phyloP scores from a whole-genome alignment of 2,329 filamentous ascomycete species.

The Amphichorda felina region DNA sequence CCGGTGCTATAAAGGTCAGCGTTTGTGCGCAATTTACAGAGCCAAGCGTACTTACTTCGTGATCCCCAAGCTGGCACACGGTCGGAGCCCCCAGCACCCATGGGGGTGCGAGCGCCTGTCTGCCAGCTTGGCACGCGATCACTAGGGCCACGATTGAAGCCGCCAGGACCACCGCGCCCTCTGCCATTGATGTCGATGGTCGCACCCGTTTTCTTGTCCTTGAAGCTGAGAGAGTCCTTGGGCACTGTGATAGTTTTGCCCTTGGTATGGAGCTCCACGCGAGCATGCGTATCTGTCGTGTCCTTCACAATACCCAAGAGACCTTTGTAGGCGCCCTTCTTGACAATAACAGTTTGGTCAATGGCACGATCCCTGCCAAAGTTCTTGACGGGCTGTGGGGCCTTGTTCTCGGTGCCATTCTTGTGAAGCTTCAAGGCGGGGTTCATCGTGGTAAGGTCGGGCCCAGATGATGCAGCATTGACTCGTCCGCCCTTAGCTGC shows the following conservation, averaged over 20 bases:
- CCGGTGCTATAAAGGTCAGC: slow-evolving; percentile 31
- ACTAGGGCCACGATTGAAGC: slow-evolving; percentile 23
- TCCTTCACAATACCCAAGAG: slow-evolving; percentile 93
- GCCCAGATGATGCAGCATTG: slow-evolving; percentile 45
- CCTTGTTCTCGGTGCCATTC: slow-evolving; percentile 36
- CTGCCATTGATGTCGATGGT: slow-evolving; percentile 58
- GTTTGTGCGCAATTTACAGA: neutral
- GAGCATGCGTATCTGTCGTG: slow-evolving; percentile 72
- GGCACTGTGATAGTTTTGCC: slow-evolving; percentile 80
- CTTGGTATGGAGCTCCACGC: slow-evolving; percentile 90
- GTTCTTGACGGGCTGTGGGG: slow-evolving; percentile 48
- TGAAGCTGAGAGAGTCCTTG: slow-evolving; percentile 72
- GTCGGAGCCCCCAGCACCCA: slow-evolving; percentile 45
- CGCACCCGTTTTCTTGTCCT: slow-evolving; percentile 71
- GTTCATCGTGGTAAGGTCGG: slow-evolving; percentile 85
- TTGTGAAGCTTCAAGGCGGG: slow-evolving; percentile 69
- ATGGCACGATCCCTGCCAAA: slow-evolving; percentile 75
- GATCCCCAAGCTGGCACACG: slow-evolving; percentile 69
- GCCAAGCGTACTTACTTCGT: slow-evolving; percentile 41
- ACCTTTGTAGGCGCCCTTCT: slow-evolving; percentile 82
- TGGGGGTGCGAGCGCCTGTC: slow-evolving; percentile 56
- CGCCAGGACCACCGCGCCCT: slow-evolving; percentile 32
- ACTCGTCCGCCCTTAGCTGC: slow-evolving; percentile 88
- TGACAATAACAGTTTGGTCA: slow-evolving; percentile 83
- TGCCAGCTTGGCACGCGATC: slow-evolving; percentile 45